These are phyloP conservation scores for Casaregolazyma lundiana DNA, from an alignment of 1,139 yeast genomes.

Conservation along the genomic window DNA sequence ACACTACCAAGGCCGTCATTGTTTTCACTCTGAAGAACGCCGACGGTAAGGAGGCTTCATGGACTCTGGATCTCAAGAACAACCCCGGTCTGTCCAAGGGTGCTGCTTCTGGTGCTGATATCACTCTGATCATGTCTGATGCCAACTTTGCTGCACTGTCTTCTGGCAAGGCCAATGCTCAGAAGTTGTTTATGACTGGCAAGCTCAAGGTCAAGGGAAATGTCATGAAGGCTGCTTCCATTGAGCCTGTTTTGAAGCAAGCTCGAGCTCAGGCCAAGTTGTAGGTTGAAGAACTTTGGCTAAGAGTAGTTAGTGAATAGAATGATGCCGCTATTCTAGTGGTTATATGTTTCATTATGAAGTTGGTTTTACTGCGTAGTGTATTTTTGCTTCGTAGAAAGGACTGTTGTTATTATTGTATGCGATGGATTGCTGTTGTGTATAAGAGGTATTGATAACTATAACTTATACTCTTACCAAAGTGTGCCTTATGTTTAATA, in stretches of 20 bases:
- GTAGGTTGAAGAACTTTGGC: conserved; percentile 23
- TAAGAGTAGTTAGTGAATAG: background rate
- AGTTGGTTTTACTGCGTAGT: background rate
- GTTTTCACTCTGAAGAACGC: conserved; percentile 67
- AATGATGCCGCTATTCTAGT: background rate
- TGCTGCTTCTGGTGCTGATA: conserved; percentile 54
- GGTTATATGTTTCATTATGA: too few species aligned
- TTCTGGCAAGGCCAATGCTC: conserved; percentile 76
- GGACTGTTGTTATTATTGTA: too few species aligned
- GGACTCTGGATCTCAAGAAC: conserved; percentile 70
- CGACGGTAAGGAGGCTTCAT: conserved; percentile 58
- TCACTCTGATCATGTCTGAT: conserved; percentile 61
- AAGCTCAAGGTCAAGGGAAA: conserved; percentile 83
- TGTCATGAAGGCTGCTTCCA: conserved; percentile 81
- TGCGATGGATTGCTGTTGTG: too few species aligned
- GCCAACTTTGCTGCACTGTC: conserved; percentile 59
- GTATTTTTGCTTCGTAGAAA: conserved; percentile 80
- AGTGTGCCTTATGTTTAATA: too few species aligned
- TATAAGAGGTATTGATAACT: too few species aligned
- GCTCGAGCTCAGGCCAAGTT: conserved; percentile 51
- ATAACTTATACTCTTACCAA: too few species aligned
- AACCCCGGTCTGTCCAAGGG: conserved; percentile 52
- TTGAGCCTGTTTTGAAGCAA: conserved; percentile 67
- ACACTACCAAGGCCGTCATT: conserved; percentile 57
- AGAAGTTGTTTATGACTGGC: conserved; percentile 78